Conservation (phyloP, 1,284 basidiomycete species). For the Neolentinus lepideus region DNA sequence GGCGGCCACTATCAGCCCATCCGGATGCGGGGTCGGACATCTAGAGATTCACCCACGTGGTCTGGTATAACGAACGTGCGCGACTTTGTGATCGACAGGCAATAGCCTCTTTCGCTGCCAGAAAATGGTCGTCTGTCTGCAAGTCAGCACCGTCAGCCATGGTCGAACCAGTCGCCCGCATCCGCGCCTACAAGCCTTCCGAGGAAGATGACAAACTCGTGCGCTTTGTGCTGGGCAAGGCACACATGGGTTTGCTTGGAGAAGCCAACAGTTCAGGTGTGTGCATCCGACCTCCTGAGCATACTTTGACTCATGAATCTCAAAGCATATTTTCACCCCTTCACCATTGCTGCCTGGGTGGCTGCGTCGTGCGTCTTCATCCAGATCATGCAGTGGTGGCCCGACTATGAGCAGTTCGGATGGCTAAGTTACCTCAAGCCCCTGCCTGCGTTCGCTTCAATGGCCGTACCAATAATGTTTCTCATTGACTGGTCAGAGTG, state of each 20-base stretch:
- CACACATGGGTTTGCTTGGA: constrained; percentile 65
- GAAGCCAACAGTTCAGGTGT: constrained; percentile 60
- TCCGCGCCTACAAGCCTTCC: constrained; percentile 41
- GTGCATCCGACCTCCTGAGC: constrained; percentile 10
- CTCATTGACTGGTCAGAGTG: constrained; percentile 64
- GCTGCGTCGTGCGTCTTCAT: constrained; percentile 50
- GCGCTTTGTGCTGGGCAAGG: constrained; percentile 61
- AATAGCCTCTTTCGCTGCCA: neutral
- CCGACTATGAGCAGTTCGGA: constrained; percentile 31
- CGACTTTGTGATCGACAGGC: neutral
- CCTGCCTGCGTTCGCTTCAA: constrained; percentile 57
- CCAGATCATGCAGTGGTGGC: constrained; percentile 61
- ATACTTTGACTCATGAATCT: neutral
- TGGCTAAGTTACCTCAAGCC: constrained; percentile 48
- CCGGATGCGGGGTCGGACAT: no score
- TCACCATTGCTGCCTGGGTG: constrained; percentile 54
- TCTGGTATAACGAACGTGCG: neutral
- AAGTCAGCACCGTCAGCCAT: neutral
- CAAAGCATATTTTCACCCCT: constrained; percentile 58
- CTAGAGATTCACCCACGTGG: no score
- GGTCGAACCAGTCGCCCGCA: constrained; percentile 33
- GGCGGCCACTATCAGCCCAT: no score
- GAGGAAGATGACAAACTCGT: constrained; percentile 32
- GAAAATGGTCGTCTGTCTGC: neutral
- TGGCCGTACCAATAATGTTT: constrained; percentile 60